These are phyloP conservation scores for Trichoderma breve DNA, from an alignment of 2,329 filamentous ascomycete species.

Conservation along the genomic window DNA sequence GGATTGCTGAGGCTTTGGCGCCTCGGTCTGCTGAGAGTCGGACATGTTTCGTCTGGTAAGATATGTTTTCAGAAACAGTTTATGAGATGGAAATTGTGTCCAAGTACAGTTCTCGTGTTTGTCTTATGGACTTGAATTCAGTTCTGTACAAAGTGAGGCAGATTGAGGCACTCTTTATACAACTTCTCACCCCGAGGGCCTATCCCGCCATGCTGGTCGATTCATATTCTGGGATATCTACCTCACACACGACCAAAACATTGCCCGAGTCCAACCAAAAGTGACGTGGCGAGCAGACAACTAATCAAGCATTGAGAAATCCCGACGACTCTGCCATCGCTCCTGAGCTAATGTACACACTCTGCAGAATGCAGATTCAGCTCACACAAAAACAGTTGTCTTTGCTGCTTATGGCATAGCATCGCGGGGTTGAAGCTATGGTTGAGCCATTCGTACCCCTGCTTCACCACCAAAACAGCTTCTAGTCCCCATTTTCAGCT, in stretches of 20 bases:
- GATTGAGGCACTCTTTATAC: neutral
- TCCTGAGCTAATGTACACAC: neutral
- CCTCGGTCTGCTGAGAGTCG: neutral
- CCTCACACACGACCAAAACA: neutral
- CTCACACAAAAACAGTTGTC: neutral
- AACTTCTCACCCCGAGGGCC: neutral
- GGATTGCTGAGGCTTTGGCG: neutral
- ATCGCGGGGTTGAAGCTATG: neutral
- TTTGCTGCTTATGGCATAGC: neutral
- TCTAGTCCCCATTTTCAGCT: neutral
- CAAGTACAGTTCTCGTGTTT: neutral
- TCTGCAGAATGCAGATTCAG: neutral
- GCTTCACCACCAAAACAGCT: neutral
- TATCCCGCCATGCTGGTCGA: neutral
- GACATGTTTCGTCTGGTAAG: neutral
- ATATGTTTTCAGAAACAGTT: neutral
- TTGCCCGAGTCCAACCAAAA: neutral
- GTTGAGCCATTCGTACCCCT: neutral
- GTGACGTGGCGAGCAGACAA: neutral
- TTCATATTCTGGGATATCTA: neutral
- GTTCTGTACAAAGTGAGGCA: neutral
- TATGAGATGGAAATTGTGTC: neutral
- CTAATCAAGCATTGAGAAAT: neutral
- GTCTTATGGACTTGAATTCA: neutral
- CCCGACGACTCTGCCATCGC: neutral